Percentiles rank a stretch among this genome's conserved stretches.
These are phyloP conservation scores for Fonsecaea monophora DNA, from an alignment of 2,329 filamentous ascomycete genomes.

Conservation along the genomic window DNA sequence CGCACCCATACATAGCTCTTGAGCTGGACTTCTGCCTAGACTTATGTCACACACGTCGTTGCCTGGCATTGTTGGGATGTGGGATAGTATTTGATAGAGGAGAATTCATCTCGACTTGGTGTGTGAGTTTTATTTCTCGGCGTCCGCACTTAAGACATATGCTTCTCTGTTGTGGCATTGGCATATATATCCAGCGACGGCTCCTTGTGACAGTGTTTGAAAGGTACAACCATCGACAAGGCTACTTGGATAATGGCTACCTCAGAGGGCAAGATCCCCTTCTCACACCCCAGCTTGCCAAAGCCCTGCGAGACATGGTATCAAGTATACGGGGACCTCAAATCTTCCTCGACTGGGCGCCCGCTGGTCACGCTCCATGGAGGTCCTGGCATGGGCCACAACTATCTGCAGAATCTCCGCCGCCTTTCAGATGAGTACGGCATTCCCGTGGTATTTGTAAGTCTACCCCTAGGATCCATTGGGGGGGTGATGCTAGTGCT, in stretches of 20 bases:
- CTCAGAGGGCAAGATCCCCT: constrained; percentile 38
- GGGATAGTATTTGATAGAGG: background rate
- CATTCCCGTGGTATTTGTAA: constrained; percentile 55
- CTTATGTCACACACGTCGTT: background rate
- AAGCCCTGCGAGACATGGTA: constrained; percentile 51
- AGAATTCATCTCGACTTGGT: background rate
- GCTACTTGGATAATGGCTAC: constrained; percentile 2
- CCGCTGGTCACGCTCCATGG: constrained; percentile 53
- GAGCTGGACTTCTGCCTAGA: background rate
- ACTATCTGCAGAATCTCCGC: constrained; percentile 51
- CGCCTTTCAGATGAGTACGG: constrained; percentile 46
- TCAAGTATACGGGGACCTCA: constrained; percentile 48
- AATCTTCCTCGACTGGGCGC: constrained; percentile 39
- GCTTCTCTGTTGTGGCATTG: background rate
- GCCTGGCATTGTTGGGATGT: background rate
- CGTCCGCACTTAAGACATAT: background rate
- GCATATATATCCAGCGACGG: background rate
- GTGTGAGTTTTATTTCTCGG: background rate
- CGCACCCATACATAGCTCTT: background rate
- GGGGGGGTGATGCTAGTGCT: background rate
- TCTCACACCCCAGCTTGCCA: constrained; percentile 45
- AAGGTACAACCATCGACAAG: background rate
- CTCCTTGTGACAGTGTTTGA: background rate
- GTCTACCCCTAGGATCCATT: background rate
- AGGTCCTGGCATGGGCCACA: constrained; percentile 57